A percentile compares a stretch with the other conserved stretches of the same genome.
phyloP scores from a whole-genome alignment of 345 rosid genomes.

The Raphanus raphanistrum region DNA sequence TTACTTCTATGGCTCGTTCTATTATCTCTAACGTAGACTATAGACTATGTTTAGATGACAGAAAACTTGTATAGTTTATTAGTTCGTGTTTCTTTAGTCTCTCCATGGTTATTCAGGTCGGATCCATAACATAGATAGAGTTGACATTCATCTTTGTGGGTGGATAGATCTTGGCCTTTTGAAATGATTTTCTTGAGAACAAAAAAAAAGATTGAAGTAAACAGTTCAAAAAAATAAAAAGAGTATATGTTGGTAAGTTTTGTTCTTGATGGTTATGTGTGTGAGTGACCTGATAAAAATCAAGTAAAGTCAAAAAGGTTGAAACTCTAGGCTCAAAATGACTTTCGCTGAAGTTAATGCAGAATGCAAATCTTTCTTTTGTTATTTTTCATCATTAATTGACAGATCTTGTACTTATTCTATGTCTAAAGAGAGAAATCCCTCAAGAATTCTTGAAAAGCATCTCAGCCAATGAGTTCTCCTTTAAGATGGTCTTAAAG shows the following conservation, averaged over 20 bases:
- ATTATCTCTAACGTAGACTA: neutral
- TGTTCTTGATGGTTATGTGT: neutral
- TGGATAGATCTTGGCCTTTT: neutral
- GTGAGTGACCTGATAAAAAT: neutral
- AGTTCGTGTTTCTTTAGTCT: neutral
- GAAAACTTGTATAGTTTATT: neutral
- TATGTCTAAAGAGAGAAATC: slow-evolving; percentile 22
- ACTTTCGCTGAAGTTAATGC: neutral
- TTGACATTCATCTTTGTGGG: neutral
- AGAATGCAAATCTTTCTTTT: neutral
- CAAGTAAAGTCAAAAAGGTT: neutral
- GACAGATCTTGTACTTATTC: neutral
- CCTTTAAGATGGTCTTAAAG: slow-evolving; percentile 15
- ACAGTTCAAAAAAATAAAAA: slow-evolving; percentile 1
- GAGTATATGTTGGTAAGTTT: neutral
- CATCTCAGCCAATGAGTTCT: neutral
- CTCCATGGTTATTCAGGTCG: neutral
- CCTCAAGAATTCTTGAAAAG: slow-evolving; percentile 22
- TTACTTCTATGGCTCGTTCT: neutral
- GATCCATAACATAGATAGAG: slow-evolving; percentile 10
- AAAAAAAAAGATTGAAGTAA: slow-evolving; percentile 36
- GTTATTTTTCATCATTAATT: neutral
- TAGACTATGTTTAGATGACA: neutral
- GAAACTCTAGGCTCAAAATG: neutral
- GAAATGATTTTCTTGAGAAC: neutral